Percentiles rank a stretch among this genome's conserved stretches.
These are phyloP conservation scores for Agaricus bisporus DNA, from an alignment of 768 basidiomycete species.

Conservation along the genomic window DNA sequence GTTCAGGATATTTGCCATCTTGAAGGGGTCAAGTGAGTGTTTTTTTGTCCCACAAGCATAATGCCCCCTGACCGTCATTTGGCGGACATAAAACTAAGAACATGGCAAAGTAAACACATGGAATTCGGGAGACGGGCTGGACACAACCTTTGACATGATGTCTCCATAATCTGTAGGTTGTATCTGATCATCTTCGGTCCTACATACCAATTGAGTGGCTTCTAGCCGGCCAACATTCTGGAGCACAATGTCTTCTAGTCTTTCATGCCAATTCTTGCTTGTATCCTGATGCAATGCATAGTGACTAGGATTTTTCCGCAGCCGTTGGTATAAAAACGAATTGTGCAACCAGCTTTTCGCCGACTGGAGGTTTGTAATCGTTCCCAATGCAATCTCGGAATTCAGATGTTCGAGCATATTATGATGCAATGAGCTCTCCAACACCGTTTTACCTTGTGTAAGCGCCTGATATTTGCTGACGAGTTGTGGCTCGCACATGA, in stretches of 20 bases:
- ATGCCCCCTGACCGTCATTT: slow-evolving; percentile 46
- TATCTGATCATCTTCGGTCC: slow-evolving; percentile 25
- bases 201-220: slow-evolving; percentile 52
- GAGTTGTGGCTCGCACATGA: slow-evolving; percentile 71
- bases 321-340: slow-evolving; percentile 83
- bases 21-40: neutral
- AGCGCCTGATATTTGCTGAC: slow-evolving; percentile 69
- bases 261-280: slow-evolving; percentile 49
- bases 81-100: slow-evolving; percentile 66
- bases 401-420: slow-evolving; percentile 90
- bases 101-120: slow-evolving; percentile 1
- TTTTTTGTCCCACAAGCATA: neutral
- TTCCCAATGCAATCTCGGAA: slow-evolving; percentile 85
- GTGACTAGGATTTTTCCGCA: slow-evolving; percentile 75
- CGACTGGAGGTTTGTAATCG: slow-evolving; percentile 61
- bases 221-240: slow-evolving; percentile 58
- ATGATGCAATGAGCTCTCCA: slow-evolving; percentile 82
- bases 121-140: neutral
- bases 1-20: slow-evolving; percentile 67
- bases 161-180: slow-evolving; percentile 73
- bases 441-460: slow-evolving; percentile 61
- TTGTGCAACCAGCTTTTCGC: slow-evolving; percentile 81
- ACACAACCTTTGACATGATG: slow-evolving; percentile 74
- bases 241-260: slow-evolving; percentile 68
- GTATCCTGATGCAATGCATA: slow-evolving; percentile 55